A percentile compares a stretch with the other conserved stretches of the same genome.
Evolutionary conservation across 495 filamentous ascomycete genomes (phyloP).

Genomic region (Parachaetomium inaequale): DNA sequence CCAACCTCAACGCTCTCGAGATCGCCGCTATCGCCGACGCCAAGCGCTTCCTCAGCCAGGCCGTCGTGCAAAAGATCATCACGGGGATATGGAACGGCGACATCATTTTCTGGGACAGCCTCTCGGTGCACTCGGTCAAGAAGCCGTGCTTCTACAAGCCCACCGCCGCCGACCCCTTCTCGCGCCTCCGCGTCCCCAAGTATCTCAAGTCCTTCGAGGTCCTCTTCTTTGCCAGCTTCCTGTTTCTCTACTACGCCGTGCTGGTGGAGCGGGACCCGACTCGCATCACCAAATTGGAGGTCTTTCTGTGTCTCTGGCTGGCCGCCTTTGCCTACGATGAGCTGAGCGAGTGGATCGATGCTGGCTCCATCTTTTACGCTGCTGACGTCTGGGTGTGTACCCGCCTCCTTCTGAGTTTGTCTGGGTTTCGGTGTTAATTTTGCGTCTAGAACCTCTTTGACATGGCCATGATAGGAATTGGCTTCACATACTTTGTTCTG

Average conservation of each 20-base stretch:
- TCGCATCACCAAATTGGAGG: constrained; percentile 49
- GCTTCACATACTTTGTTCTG: constrained; percentile 64
- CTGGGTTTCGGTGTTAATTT: neutral
- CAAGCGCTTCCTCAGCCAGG: constrained; percentile 86
- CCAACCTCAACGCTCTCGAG: constrained; percentile 80
- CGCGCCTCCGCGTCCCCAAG: constrained; percentile 79
- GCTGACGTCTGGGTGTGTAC: constrained; percentile 70
- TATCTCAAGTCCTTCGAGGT: constrained; percentile 91
- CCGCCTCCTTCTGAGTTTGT: neutral
- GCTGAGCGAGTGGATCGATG: constrained; percentile 75
- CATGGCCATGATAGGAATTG: constrained; percentile 79
- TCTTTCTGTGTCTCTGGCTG: constrained; percentile 64
- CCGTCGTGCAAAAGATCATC: constrained; percentile 80
- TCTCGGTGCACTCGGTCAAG: constrained; percentile 73
- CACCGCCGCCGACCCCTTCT: constrained; percentile 73
- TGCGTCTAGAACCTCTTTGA: constrained; percentile 65
- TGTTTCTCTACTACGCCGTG: constrained; percentile 80
- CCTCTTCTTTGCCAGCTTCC: constrained; percentile 76
- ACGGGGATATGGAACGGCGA: constrained; percentile 88
- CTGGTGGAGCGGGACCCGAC: constrained; percentile 57
- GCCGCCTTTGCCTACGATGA: constrained; percentile 87
- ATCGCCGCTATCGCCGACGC: constrained; percentile 86
- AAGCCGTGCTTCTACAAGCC: constrained; percentile 78
- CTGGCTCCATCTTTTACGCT: constrained; percentile 78
- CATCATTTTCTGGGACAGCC: constrained; percentile 86